A percentile compares a stretch with the other conserved stretches of the same genome.
These are phyloP conservation scores for Staphylotrichum tortipilum DNA, from an alignment of 495 filamentous ascomycete species.

Conservation along the genomic window DNA sequence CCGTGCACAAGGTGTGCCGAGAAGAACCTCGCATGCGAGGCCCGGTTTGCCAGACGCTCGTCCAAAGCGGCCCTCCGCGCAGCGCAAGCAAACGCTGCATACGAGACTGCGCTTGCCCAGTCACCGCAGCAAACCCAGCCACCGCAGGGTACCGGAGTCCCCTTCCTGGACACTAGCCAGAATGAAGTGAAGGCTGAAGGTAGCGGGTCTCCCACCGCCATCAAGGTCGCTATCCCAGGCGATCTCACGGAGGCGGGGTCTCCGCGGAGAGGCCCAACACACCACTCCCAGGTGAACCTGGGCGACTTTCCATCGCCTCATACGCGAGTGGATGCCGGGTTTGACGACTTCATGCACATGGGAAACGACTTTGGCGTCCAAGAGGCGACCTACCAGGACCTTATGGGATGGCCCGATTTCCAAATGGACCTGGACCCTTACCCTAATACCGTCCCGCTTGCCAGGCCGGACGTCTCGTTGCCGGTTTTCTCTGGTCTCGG, in stretches of 20 bases:
- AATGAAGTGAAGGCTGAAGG: slow-evolving; percentile 16
- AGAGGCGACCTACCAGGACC: slow-evolving; percentile 28
- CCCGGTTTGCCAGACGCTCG: slow-evolving; percentile 47
- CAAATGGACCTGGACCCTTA: slow-evolving; percentile 30
- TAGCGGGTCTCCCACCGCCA: slow-evolving; percentile 17
- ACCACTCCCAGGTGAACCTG: slow-evolving; percentile 24
- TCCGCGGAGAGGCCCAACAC: slow-evolving; percentile 22
- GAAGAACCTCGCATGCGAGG: slow-evolving; percentile 47
- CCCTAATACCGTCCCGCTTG: slow-evolving; percentile 16
- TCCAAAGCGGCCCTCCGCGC: slow-evolving; percentile 41
- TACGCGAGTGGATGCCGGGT: slow-evolving; percentile 16
- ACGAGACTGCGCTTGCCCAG: slow-evolving; percentile 9
- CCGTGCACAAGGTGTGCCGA: slow-evolving; percentile 51
- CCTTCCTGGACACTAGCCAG: slow-evolving; percentile 34
- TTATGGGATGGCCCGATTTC: slow-evolving; percentile 29
- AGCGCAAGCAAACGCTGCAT: slow-evolving; percentile 25
- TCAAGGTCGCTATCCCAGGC: slow-evolving; percentile 20
- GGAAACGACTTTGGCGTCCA: slow-evolving; percentile 19
- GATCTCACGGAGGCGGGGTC: slow-evolving; percentile 21
- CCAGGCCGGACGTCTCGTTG: slow-evolving; percentile 24
- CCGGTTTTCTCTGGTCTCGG: slow-evolving; percentile 24
- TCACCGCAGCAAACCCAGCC: slow-evolving; percentile 17
- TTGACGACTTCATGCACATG: slow-evolving; percentile 32
- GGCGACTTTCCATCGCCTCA: slow-evolving; percentile 30
- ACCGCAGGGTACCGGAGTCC: slow-evolving; percentile 20